phyloP scores from a whole-genome alignment of 1,139 yeast species.

The Torulaspora pretoriensis region DNA sequence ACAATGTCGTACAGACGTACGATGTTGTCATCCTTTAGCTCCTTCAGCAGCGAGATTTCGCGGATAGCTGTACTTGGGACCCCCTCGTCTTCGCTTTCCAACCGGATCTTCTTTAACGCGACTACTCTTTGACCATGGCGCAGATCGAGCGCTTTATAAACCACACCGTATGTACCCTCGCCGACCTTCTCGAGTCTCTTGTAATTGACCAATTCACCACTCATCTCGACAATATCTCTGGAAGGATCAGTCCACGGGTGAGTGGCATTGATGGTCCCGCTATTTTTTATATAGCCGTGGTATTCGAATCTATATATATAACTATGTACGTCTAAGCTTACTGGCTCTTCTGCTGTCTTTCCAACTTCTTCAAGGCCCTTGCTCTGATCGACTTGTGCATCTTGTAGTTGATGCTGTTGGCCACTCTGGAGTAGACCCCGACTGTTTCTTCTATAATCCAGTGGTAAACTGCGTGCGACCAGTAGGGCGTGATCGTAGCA shows the following conservation, averaged over 20 bases:
- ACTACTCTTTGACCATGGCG: slow-evolving; percentile 87
- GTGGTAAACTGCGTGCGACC: slow-evolving; percentile 93
- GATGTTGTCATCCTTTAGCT: slow-evolving; percentile 86
- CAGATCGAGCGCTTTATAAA: slow-evolving; percentile 88
- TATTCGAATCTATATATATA: background rate
- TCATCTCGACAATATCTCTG: slow-evolving; percentile 29
- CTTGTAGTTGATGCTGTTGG: slow-evolving; percentile 59
- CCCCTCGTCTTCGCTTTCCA: slow-evolving; percentile 98
- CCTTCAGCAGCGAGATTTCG: slow-evolving; percentile 89
- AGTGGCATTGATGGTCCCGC: background rate
- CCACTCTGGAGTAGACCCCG: slow-evolving; percentile 74
- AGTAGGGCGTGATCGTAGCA: slow-evolving; percentile 85
- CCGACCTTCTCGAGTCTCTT: slow-evolving; percentile 96
- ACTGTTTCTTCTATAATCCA: slow-evolving; percentile 72
- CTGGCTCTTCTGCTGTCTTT: slow-evolving; percentile 37
- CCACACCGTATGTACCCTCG: slow-evolving; percentile 98
- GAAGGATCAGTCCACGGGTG: background rate
- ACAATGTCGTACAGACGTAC: slow-evolving; percentile 90
- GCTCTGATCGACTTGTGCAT: slow-evolving; percentile 79
- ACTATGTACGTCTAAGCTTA: slow-evolving; percentile 12
- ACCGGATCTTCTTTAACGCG: slow-evolving; percentile 88
- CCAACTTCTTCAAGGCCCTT: slow-evolving; percentile 81
- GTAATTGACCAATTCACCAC: slow-evolving; percentile 87
- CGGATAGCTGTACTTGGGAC: slow-evolving; percentile 98
- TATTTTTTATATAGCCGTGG: background rate